Base-by-base conservation (phyloP, 257 asterid genomes). In the Solanum boliviense region DNA sequence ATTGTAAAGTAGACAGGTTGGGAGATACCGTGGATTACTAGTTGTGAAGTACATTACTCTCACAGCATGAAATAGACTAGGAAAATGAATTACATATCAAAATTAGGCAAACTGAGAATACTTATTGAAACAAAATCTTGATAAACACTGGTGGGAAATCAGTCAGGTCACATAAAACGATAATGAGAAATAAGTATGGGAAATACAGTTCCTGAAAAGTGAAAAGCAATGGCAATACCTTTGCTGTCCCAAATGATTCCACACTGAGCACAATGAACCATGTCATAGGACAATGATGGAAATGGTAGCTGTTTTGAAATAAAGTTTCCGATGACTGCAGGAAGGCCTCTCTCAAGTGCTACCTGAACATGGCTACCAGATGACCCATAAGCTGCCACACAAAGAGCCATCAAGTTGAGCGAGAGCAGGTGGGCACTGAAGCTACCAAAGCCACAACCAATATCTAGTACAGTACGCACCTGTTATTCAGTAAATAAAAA, bases 381-480 rank as follows among this genome's bases (percentile, higher is more conserved):
- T 84, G 93, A 89, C 89, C 95, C 99, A 87, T 96, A 97, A 73
- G 98, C 93, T 88, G 98, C 99, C 88, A 94, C 88, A 93, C 99
- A 97, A 88, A 96, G 92, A 71, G 98, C 94, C 99, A 97, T 96
- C 95, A 94, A 87, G 90, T 95, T 93, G 35, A 97, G 95, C 32
- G 99, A 92, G 88, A 97, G 98, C 90, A 97, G 89, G 91, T 94
- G 99, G 71, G 98, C 94, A 68, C 97, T 94, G 91, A 97, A 97
- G 95, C 98, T 96, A 88, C 99, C 99, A 90, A 97, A 97, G 78
- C 99, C 99, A 86, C 99, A 97, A 38, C 98, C 99, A 91, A 96
- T 94, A 92, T 97, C 99, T 88, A 97, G 91, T 81, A 97, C 95
- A 56, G 90, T 94, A 88, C 56, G 98, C 90, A 97, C 99, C 99